Conservation (phyloP, 73 alveolate species). For the Symbiodinium natans region DNA sequence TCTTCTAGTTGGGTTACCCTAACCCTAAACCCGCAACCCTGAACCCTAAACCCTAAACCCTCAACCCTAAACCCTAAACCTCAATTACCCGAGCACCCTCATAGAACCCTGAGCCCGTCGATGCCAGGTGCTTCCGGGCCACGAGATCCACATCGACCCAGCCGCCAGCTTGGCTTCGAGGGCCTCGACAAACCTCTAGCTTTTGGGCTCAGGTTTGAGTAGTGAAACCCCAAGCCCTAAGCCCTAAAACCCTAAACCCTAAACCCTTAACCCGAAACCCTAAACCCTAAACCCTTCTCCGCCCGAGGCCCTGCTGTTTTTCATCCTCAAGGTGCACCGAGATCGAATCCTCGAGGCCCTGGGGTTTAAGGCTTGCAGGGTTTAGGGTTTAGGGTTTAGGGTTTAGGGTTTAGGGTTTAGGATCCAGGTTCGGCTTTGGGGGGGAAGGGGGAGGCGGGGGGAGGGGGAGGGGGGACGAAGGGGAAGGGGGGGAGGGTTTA, state of each 20-base stretch:
- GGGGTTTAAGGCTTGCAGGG: no score
- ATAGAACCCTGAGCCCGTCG: background rate
- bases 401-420: background rate
- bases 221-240: background rate
- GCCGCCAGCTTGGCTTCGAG: background rate
- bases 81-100: no score
- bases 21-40: background rate
- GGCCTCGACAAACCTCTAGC: no score
- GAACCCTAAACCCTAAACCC: no score
- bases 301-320: slow-evolving; percentile 17
- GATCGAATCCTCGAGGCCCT: background rate
- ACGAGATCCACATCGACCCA: slow-evolving; percentile 92
- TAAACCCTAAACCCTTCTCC: background rate
- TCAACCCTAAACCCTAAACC: no score
- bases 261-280: background rate
- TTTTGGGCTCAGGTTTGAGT: background rate
- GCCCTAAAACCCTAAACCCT: background rate
- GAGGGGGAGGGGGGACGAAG: no score
- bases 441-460: no score
- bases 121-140: slow-evolving; percentile 78
- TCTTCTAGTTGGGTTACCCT: no score
- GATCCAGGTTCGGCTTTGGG: background rate
- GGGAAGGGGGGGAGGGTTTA: no score
- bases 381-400: background rate
- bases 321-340: slow-evolving; percentile 65